phyloP scores from a whole-genome alignment of 2,329 filamentous ascomycete species.

The Rutstroemia sp. region DNA sequence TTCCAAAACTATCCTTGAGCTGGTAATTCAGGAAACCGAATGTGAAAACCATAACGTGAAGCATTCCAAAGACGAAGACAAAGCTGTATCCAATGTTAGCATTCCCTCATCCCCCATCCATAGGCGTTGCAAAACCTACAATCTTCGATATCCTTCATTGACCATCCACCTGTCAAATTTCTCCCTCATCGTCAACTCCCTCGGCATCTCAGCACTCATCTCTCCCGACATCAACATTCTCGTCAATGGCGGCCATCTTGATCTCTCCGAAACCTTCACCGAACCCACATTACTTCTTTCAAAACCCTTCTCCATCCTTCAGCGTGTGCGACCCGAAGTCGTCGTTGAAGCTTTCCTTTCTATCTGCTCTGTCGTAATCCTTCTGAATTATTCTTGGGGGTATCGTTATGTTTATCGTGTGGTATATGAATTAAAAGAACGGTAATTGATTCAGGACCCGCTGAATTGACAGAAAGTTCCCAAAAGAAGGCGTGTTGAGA shows the following conservation, averaged over 20 bases:
- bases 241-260: conserved; percentile 76
- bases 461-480: conserved; percentile 28
- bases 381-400: conserved; percentile 15
- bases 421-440: conserved; percentile 18
- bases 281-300: conserved; percentile 24
- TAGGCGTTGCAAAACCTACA: conserved; percentile 46
- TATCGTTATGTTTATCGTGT: conserved; percentile 8
- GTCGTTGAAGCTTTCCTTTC: conserved; percentile 14
- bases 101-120: not conserved
- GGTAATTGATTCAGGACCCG: conserved; percentile 30
- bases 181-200: conserved; percentile 60
- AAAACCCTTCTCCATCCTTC: conserved; percentile 22
- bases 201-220: conserved; percentile 68
- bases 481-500: conserved; percentile 13
- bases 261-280: conserved; percentile 56
- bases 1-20: conserved; percentile 66
- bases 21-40: conserved; percentile 77
- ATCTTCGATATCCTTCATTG: conserved; percentile 74
- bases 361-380: conserved; percentile 8
- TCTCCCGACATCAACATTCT: conserved; percentile 78
- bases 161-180: conserved; percentile 84
- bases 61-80: conserved; percentile 65
- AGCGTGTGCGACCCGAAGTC: conserved; percentile 21
- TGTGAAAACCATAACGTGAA: conserved; percentile 70
- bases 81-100: conserved; percentile 47